Base-by-base conservation (phyloP, 441 rosid genomes). In the Breynia disticha region DNA sequence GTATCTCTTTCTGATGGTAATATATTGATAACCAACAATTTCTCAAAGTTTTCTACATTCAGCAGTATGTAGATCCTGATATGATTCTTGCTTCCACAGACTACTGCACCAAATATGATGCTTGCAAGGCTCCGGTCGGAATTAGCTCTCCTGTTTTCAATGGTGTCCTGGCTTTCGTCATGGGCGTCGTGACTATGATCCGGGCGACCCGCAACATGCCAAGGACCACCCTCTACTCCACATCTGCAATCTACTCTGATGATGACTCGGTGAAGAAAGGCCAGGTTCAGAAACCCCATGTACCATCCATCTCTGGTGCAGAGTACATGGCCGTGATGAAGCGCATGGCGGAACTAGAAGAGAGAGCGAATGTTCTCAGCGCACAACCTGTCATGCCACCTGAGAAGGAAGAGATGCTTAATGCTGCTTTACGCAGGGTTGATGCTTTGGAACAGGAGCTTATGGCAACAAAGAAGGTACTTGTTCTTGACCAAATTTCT, bases 291-390 rank as follows among this genome's bases (percentile, higher is more conserved):
- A 54, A 63, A 57, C 39, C 67, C 37, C 15, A 61, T 18, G 57
- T 54, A 5, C 66, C 78, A 0, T 52, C 74, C 11, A 58, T 78
- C 67, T 72, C 87, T 15, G 57, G 66, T 6, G 65, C 62, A 11
- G 95, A 90, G 20, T 81, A 71, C 72, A 55, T 81, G 69, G 65
- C 77, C 3, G 71, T 81, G 42, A 62, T 83, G 72, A 83, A 79
- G 55, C 80, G 84, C 59, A 77, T 90, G 95, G 79, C 82, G 44
- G 91, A 85, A 62, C 56, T 90, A 73, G 97, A 87, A 70, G 88
- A 83, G 46, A 81, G 68, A 59, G 76, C 85, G 46, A 59, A 35
- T 37, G 67, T 67, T 56, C 67, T 84, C 63, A 78, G 69, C 60
- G 38, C 18, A 19, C 79, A 71, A 65, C 83, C 91, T 14, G 52